Conservation (phyloP, 2,329 filamentous ascomycete species). For the Bipolaris zeicola region DNA sequence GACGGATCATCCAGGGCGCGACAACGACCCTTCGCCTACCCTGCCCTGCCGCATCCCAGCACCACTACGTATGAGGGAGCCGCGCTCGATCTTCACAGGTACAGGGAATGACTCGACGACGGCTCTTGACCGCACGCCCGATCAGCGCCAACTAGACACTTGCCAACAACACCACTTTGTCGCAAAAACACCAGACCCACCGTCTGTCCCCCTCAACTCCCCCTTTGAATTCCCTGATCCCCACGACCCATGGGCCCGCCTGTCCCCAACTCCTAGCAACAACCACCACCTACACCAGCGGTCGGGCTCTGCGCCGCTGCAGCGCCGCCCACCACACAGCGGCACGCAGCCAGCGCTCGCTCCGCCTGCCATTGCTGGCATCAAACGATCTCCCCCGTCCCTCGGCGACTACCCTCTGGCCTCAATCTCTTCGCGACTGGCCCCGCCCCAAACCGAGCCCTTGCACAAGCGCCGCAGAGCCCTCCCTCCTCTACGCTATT, state of each 20-base stretch:
- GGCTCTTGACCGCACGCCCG: conserved; percentile 9
- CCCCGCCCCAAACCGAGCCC: conserved; percentile 35
- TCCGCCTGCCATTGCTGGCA: conserved; percentile 28
- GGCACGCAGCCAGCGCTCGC: conserved; percentile 15
- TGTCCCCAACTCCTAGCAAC: conserved; percentile 18
- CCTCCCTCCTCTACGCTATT: conserved; percentile 38
- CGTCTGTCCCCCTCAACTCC: conserved; percentile 7
- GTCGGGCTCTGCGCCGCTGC: conserved; percentile 20
- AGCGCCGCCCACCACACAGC: conserved; percentile 8
- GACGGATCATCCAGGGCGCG: conserved; percentile 21
- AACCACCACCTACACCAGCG: conserved; percentile 14
- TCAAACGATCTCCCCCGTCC: conserved; percentile 25
- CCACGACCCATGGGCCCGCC: conserved; percentile 26
- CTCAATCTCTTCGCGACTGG: background rate
- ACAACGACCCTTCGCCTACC: conserved; percentile 16
- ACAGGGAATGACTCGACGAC: conserved; percentile 20
- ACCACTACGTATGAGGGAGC: conserved; percentile 22
- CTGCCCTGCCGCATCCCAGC: conserved; percentile 5
- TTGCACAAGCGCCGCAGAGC: conserved; percentile 45
- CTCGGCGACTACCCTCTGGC: conserved; percentile 3
- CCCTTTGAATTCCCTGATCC: conserved; percentile 1
- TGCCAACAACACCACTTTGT: conserved; percentile 6
- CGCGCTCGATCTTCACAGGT: conserved; percentile 26
- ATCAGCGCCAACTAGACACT: conserved; percentile 1
- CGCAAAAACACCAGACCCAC: conserved; percentile 2